Base-by-base conservation (phyloP, 352 stramenopile species). In the Elongisporangium undulatum region DNA sequence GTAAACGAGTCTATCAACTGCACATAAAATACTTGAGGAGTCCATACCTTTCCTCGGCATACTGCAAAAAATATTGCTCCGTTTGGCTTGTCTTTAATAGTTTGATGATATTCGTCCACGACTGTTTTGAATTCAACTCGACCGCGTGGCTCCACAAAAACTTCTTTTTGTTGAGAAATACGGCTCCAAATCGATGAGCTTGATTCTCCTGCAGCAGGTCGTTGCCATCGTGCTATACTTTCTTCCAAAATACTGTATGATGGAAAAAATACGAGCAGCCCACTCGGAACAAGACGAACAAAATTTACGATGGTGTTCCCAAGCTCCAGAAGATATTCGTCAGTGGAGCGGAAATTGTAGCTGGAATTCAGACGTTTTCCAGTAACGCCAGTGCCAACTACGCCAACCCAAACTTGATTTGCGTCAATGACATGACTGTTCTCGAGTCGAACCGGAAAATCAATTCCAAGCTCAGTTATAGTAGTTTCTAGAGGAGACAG, bases 191-290 rank as follows among this genome's bases (percentile, higher is more conserved):
- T 92, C 2, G 80, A 87, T 15, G 60, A 58, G n/a, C 63, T 69
- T 20, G 74, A 72, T 13, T 87, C 74, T 6, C 66, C 72, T 12
- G 63, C 57, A 7, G 69, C 64, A 21, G 74, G 66, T 6, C 66
- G 71, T 53, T 84, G 70, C 94, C 93, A 98, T 21, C 77, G 66
- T 8, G 77, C 67, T 15, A 97, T 71, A 39, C 75, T 93, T 50
- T 90, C 71, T 65, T 98, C 79, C 72, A 99, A 87, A 55, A 98
- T 95, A n/a, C 77, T 81, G 62, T 99, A 99, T 49, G 94, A 99
- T n/a, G 98, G 97, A 63, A 99, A 99, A 72, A 99, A 99, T 0
- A 99, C 87, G 17, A 99, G 87, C 54, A 99, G 76, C 3, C 98
- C 98, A 52, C 96, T 97, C 3, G 97, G 97, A 17, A 99, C 93